These are phyloP conservation scores for Biscogniauxia mediterranea DNA, from an alignment of 2,329 filamentous ascomycete species.

Conservation along the genomic window DNA sequence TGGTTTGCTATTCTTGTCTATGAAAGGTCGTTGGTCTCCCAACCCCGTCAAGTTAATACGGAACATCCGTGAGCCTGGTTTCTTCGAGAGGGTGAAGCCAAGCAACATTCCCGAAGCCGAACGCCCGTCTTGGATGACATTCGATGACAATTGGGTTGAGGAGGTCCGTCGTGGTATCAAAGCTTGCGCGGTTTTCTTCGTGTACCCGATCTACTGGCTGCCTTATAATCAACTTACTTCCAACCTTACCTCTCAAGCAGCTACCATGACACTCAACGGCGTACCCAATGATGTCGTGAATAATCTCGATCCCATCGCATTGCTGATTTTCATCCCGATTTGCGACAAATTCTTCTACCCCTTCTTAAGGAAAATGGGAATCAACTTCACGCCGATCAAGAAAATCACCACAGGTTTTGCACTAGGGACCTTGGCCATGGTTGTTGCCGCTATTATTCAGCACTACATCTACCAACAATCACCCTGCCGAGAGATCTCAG, in stretches of 20 bases:
- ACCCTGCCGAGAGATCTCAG: slow-evolving; percentile 56
- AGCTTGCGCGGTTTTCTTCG: neutral
- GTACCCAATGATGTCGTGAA: slow-evolving; percentile 74
- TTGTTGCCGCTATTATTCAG: slow-evolving; percentile 54
- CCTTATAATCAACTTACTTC: slow-evolving; percentile 58
- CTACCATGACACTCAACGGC: slow-evolving; percentile 63
- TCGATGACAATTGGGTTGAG: slow-evolving; percentile 75
- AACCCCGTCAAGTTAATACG: slow-evolving; percentile 48
- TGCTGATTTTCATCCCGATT: slow-evolving; percentile 72
- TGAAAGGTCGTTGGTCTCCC: slow-evolving; percentile 61
- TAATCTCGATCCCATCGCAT: slow-evolving; percentile 71
- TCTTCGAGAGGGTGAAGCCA: slow-evolving; percentile 70
- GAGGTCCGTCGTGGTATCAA: slow-evolving; percentile 67
- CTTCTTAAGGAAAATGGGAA: slow-evolving; percentile 56
- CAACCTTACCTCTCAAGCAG: slow-evolving; percentile 61
- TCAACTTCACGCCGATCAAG: slow-evolving; percentile 72
- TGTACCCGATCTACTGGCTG: slow-evolving; percentile 19
- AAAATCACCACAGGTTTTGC: slow-evolving; percentile 70
- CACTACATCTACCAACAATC: slow-evolving; percentile 61
- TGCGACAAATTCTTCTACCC: slow-evolving; percentile 68
- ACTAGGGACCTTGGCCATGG: slow-evolving; percentile 60
- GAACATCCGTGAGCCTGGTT: slow-evolving; percentile 41
- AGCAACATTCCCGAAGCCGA: slow-evolving; percentile 53
- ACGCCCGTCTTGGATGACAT: slow-evolving; percentile 72
- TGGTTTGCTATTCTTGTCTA: slow-evolving; percentile 57